Base-by-base conservation (phyloP, 2,329 filamentous ascomycete species). In the Pseudogymnoascus sp. region DNA sequence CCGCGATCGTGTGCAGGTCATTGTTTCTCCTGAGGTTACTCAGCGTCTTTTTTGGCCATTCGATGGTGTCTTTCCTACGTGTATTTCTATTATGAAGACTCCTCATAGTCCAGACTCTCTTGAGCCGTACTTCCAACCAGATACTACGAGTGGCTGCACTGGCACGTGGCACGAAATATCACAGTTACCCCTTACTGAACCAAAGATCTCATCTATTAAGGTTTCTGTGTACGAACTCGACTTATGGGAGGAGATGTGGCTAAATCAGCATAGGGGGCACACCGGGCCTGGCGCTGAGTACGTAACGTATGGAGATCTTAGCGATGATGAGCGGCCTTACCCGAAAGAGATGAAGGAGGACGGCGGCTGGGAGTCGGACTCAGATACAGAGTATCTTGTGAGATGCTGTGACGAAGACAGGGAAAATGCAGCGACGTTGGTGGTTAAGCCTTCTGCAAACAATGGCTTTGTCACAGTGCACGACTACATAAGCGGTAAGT, bases 181-280 rank as follows among this genome's bases (percentile, higher is more conserved):
- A 11, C 66, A 68, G 59, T 61, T 69, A 35, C 68, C 71, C 19
- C 59, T 72, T n/a, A 72, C 71, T 37, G 67, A 71, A 56, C 70
- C 70, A 59, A 72, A 71, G 63, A 68, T 72, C 62, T 72, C 70
- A 53, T 72, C 69, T 44, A 42, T 72, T 29, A 62, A 66, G 61
- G 68, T 63, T 38, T 66, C 61, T 19, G 59, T 70, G 59, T 63
- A 61, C 50, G 65, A 70, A 37, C 68, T 72, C 61, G 64, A 71
- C 19, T 50, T 67, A n/a, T 72, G 68, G 66, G 68, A 71, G 62
- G 3, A 31, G 4, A 31, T 7, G 29, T 50, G 71, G 71, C 33
- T 70, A 14, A 64, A 50, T 40, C 64, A 42, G 66, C 69, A 73
- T 65, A 63, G 64, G 42, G 38, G 65, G 19, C 69, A 70, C 65